A percentile compares a stretch with the other conserved stretches of the same genome.
phyloP scores from a whole-genome alignment of 2,329 filamentous ascomycete species.

The Gnomoniopsis smithogilvyi region DNA sequence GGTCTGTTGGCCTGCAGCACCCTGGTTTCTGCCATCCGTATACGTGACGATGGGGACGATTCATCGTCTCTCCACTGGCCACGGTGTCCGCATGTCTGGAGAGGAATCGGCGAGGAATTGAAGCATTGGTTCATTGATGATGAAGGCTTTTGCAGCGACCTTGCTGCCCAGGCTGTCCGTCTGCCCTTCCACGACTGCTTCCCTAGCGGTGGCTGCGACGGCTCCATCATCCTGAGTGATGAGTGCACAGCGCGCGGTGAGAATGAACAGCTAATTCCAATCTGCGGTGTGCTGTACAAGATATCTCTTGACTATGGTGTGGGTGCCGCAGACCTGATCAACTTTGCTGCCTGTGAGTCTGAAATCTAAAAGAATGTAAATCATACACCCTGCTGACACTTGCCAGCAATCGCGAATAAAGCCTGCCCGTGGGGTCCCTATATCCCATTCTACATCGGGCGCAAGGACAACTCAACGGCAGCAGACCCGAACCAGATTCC shows the following conservation, averaged over 20 bases:
- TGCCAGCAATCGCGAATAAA: constrained; percentile 23
- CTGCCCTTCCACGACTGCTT: constrained; percentile 18
- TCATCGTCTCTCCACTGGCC: neutral
- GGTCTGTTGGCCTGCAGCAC: constrained; percentile 3
- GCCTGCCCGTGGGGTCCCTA: constrained; percentile 23
- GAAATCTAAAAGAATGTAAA: too few species aligned
- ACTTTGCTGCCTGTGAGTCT: constrained; percentile 14
- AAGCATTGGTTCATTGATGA: constrained; percentile 10
- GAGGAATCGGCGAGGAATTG: constrained; percentile 8
- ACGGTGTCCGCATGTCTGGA: constrained; percentile 5
- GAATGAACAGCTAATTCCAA: constrained; percentile 4
- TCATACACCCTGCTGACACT: neutral
- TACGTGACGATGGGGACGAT: too few species aligned
- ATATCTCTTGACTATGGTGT: neutral
- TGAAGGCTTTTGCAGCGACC: constrained; percentile 2
- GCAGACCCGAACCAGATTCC: constrained; percentile 22
- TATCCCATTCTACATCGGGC: constrained; percentile 25
- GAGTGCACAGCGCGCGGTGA: constrained; percentile 8
- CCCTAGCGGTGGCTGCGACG: constrained; percentile 14
- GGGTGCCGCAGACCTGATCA: constrained; percentile 13
- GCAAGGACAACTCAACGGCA: constrained; percentile 23
- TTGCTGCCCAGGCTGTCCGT: constrained; percentile 11
- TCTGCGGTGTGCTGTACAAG: constrained; percentile 7
- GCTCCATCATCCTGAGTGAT: constrained; percentile 12
- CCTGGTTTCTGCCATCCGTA: neutral